Base-by-base conservation (phyloP, 208 protist species). In the Tritrichomonas musculus region DNA sequence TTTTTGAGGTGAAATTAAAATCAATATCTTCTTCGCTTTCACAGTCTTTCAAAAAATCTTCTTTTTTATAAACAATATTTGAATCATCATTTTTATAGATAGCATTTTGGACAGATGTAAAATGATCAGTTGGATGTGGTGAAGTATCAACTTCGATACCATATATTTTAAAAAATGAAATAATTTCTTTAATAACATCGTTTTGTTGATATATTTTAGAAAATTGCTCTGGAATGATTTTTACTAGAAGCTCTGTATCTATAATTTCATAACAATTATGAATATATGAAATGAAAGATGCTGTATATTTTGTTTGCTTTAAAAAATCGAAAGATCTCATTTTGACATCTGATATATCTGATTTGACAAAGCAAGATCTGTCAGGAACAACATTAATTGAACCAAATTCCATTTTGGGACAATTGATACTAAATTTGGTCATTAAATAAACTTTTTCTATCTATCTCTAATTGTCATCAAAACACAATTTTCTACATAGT, bases 351-450 rank as follows among this genome's bases (percentile, higher is more conserved):
- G 25, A 20, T 13, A 77, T 77, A 44, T 77, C 69, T 17, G 30
- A 11, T 44, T 77, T 77, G 2, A 20, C 33, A 36, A 77, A 77
- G 17, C 25, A 36, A 13, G 11, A 13, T 20, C 33, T 22, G 2
- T 22, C 22, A 33, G 69, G 69, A 44, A 44, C 44, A 0, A 77
- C 69, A 13, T 36, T 25, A 36, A 77, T 77, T 44, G 25, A 11
- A 41, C 69, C 69, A 17, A 77, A 77, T 44, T 77, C 69, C 69
- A 77, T 77, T n/a, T n/a, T n/a, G n/a, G n/a, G n/a, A n/a, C n/a
- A n/a, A n/a, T n/a, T n/a, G n/a, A n/a, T n/a, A n/a, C n/a, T n/a
- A n/a, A n/a, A n/a, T n/a, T n/a, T n/a, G n/a, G n/a, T n/a, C n/a
- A n/a, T n/a, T n/a, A n/a, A n/a, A n/a, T n/a, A n/a, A n/a, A n/a